Evolutionary conservation across 257 asterid species (phyloP).

Genomic region (Leptodermis oblonga): DNA sequence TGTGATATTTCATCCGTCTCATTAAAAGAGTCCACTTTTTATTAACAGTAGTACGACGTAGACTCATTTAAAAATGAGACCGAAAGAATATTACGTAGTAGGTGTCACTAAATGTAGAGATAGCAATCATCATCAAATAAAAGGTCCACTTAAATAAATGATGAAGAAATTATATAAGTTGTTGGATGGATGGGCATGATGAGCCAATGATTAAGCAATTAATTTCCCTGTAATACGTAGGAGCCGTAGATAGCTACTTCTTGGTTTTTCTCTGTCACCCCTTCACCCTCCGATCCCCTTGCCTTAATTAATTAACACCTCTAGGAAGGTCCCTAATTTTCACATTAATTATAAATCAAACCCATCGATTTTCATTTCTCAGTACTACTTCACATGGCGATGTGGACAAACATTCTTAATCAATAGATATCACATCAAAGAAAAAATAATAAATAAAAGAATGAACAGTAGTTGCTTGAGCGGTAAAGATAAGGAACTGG

Average conservation of each 20-base stretch:
- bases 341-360: too few species aligned
- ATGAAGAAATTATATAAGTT: background rate
- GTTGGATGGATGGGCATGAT: background rate
- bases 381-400: background rate
- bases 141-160: background rate
- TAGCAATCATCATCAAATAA: slow-evolving; percentile 3
- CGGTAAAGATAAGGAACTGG: too few species aligned
- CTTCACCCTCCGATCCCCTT: background rate
- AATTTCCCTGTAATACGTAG: background rate
- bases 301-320: too few species aligned
- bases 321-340: background rate
- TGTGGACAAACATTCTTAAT: slow-evolving; percentile 3
- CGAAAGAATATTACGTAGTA: background rate
- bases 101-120: background rate
- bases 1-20: too few species aligned
- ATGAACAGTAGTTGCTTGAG: too few species aligned
- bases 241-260: background rate
- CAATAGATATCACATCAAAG: background rate
- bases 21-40: too few species aligned
- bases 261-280: background rate
- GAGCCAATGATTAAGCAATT: slow-evolving; percentile 21
- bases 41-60: too few species aligned
- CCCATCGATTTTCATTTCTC: too few species aligned
- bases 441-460: too few species aligned
- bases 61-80: background rate